Conservation (phyloP, 2,329 filamentous ascomycete genomes). For the Nakataea oryzae region DNA sequence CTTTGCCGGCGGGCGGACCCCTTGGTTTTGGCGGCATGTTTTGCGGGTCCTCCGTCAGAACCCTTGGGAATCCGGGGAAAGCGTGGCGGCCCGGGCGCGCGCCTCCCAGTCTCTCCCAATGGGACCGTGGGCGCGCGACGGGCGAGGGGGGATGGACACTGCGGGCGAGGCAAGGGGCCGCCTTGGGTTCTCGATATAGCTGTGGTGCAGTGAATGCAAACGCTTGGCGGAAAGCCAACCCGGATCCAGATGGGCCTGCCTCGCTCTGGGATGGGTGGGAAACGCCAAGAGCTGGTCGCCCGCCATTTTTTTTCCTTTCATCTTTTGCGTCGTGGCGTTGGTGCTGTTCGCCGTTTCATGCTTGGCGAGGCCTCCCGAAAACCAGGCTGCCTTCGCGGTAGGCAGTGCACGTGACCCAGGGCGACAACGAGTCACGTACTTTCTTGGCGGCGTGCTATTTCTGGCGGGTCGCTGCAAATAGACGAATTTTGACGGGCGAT, state of each 20-base stretch:
- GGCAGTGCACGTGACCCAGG: neutral
- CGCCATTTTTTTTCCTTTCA: no score
- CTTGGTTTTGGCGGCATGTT: neutral
- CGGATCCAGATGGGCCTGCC: no score
- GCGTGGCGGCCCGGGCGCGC: no score
- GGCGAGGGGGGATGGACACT: neutral
- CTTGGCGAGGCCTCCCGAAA: neutral
- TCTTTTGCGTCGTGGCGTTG: no score
- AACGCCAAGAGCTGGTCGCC: no score
- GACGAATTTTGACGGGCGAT: neutral
- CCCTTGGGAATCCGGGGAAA: neutral
- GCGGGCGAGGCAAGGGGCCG: neutral
- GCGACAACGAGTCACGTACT: neutral
- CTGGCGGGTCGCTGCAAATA: neutral
- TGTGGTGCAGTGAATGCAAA: neutral
- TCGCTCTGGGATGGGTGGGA: no score
- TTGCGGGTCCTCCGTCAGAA: no score
- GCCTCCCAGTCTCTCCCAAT: neutral
- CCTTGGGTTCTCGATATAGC: neutral
- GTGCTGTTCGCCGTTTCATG: neutral
- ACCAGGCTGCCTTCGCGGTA: no score
- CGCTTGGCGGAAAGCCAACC: neutral
- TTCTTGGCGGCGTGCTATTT: neutral
- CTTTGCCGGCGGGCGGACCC: neutral
- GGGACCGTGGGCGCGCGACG: no score